These are phyloP conservation scores for Collybia mongolica DNA, from an alignment of 768 basidiomycete species.

Conservation along the genomic window DNA sequence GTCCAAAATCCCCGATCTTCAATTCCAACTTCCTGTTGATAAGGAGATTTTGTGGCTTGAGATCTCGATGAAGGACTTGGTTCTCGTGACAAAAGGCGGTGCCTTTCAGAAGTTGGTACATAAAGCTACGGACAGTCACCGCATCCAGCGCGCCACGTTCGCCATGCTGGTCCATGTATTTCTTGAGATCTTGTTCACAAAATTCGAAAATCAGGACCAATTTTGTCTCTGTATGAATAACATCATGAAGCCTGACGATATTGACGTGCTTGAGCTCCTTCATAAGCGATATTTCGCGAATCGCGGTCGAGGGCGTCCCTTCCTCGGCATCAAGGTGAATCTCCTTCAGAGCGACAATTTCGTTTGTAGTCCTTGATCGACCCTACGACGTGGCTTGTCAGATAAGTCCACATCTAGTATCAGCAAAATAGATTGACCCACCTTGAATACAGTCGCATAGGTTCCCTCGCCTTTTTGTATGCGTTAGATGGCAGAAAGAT, in stretches of 20 bases:
- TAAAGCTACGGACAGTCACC: slow-evolving; percentile 90
- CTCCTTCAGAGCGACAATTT: slow-evolving; percentile 97
- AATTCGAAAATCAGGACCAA: slow-evolving; percentile 98
- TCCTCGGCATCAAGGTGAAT: slow-evolving; percentile 99
- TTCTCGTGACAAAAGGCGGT: slow-evolving; percentile 99
- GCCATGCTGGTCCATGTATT: slow-evolving; percentile 98
- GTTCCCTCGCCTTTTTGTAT: slow-evolving; percentile 82
- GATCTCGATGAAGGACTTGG: slow-evolving; percentile 93
- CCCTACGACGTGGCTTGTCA: slow-evolving; percentile 49
- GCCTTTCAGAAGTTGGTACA: slow-evolving; percentile 96
- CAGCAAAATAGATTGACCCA: slow-evolving; percentile 26
- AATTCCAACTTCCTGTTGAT: slow-evolving; percentile 97
- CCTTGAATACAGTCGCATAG: slow-evolving; percentile 98
- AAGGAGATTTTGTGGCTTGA: slow-evolving; percentile 97
- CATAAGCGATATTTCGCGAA: slow-evolving; percentile 98
- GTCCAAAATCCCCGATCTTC: slow-evolving; percentile 96
- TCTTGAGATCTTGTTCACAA: slow-evolving; percentile 97
- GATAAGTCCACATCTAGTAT: neutral
- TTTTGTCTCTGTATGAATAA: slow-evolving; percentile 98
- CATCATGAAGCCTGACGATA: slow-evolving; percentile 96
- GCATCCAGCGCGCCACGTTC: slow-evolving; percentile 94
- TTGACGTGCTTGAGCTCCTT: slow-evolving; percentile 99
- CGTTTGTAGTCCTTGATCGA: slow-evolving; percentile 95
- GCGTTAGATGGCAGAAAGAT: slow-evolving; percentile 17
- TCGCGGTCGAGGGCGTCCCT: slow-evolving; percentile 97